phyloP scores from a whole-genome alignment of 108 stramenopile species.

The Licmophora abbreviata region DNA sequence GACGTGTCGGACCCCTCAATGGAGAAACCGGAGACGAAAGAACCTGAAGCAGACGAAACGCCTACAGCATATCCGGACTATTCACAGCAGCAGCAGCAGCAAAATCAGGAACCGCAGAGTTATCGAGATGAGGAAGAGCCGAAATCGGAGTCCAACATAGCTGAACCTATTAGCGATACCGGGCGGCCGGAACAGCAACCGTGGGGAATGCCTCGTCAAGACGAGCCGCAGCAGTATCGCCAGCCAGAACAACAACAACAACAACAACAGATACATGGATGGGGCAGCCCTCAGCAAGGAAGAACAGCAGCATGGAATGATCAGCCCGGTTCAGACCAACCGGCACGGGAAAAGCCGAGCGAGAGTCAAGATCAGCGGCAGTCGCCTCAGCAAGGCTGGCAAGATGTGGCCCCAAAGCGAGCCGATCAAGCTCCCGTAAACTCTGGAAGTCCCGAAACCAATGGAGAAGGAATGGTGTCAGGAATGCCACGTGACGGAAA shows the following conservation, averaged over 20 bases:
- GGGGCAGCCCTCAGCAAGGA: background rate
- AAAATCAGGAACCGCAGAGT: too few relatives aligned
- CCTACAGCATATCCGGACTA: too few relatives aligned
- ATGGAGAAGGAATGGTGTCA: background rate
- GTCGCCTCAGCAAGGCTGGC: conserved; percentile 1
- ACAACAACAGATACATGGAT: background rate
- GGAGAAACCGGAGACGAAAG: too few relatives aligned
- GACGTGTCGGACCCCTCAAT: too few relatives aligned
- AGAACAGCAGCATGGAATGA: background rate
- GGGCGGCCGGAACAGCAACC: conserved; percentile 1
- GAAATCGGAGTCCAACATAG: too few relatives aligned
- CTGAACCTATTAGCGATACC: background rate
- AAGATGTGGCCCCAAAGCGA: background rate
- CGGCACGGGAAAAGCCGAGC: background rate
- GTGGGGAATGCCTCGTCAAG: conserved; percentile 1
- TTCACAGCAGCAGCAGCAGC: too few relatives aligned
- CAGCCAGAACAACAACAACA: background rate
- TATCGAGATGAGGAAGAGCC: background rate
- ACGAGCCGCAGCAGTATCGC: background rate
- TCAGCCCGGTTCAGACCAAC: background rate
- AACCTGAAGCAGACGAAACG: too few relatives aligned
- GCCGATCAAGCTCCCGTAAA: background rate
- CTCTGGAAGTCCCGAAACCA: background rate
- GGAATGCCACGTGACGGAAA: background rate
- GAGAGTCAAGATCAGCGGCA: conserved; percentile 6